Base-by-base conservation (phyloP, 2,329 filamentous ascomycete species). In the Clonostachys chloroleuca region DNA sequence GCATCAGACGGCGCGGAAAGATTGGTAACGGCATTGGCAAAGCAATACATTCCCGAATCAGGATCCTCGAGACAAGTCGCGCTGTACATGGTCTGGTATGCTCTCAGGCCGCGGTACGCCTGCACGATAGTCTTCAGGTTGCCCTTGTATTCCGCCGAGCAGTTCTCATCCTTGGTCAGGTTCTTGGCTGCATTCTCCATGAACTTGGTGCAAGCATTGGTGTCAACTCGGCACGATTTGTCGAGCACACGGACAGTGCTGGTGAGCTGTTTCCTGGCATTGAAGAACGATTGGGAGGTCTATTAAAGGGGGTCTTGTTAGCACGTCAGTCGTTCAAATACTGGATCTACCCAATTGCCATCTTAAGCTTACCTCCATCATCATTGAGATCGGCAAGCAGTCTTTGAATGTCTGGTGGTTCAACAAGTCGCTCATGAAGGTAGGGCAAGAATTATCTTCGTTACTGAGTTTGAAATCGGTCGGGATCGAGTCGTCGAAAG, bases 231-330 rank as follows among this genome's bases (percentile, higher is more conserved):
- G 65, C 94, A 99, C 10, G 89, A 81, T 14, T 82, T 80, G 56
- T 96, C 88, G 45, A 99, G 81, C 17, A 88, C 84, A 51, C 83
- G 81, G 2, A 90, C 89, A 50, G 92, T 87, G 55, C 78, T 77
- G 44, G 87, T 74, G 35, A 86, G 74, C 6, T 87, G 87, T 59
- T 81, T 85, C 51, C 86, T 78, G 16, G 85, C 84, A 47, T 89
- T 73, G 72, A 97, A 97, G 70, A 96, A 96, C 39, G 83, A 82
- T 45, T 77, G 80, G 10, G 92, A 96, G 52, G 87, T 90, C 83
- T 95, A 63, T 7, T 20, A 17, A 13, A 40, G 12, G 24, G 24
- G 24, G 17, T n/a, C 14, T 33, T 36, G 42, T 24, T 16, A 40
- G 12, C 6, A n/a, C 33, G 14, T 30, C 9, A 9, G 24, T 10